Evolutionary conservation across 225 moss, liverwort and hornwort genomes (phyloP).

Genomic region (Physcomitrium patens): DNA sequence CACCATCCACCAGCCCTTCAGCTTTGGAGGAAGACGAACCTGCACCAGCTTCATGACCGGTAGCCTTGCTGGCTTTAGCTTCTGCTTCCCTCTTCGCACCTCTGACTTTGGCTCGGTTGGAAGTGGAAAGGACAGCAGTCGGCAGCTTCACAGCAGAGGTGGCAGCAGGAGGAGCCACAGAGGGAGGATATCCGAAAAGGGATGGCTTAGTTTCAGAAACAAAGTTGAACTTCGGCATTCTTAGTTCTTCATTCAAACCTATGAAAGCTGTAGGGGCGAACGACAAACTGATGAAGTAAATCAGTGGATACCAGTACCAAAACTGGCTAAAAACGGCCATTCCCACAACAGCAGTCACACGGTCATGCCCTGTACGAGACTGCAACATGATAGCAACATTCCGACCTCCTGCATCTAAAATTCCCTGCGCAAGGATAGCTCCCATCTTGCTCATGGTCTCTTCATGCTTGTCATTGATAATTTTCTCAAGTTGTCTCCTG

Average conservation of each 20-base stretch:
- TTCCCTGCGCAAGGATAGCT: conserved; percentile 92
- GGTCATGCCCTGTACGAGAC: conserved; percentile 94
- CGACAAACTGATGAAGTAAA: conserved; percentile 92
- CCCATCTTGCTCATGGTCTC: conserved; percentile 99
- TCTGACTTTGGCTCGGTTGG: conserved; percentile 79
- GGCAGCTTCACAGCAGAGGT: conserved; percentile 88
- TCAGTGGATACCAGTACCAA: conserved; percentile 98
- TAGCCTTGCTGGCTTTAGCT: conserved; percentile 51
- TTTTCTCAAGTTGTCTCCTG: conserved; percentile 90
- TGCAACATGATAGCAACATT: conserved; percentile 98
- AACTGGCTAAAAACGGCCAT: conserved; percentile 99
- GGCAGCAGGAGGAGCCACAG: conserved; percentile 81
- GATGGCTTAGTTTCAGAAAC: conserved; percentile 79
- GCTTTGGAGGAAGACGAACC: conserved; percentile 33
- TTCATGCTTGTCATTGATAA: conserved; percentile 93
- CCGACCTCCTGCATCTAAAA: conserved; percentile 91
- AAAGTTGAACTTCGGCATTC: conserved; percentile 98
- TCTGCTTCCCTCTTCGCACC: conserved; percentile 83
- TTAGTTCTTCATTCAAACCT: conserved; percentile 84
- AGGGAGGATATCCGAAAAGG: conserved; percentile 91
- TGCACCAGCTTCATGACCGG: conserved; percentile 44
- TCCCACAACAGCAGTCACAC: conserved; percentile 95
- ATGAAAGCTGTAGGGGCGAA: conserved; percentile 96
- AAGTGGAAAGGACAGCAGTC: conserved; percentile 90
- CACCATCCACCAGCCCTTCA: conserved; percentile 29